Conservation (phyloP, 371 early-diverging fungal genomes). For the Saksenaea oblongispora region DNA sequence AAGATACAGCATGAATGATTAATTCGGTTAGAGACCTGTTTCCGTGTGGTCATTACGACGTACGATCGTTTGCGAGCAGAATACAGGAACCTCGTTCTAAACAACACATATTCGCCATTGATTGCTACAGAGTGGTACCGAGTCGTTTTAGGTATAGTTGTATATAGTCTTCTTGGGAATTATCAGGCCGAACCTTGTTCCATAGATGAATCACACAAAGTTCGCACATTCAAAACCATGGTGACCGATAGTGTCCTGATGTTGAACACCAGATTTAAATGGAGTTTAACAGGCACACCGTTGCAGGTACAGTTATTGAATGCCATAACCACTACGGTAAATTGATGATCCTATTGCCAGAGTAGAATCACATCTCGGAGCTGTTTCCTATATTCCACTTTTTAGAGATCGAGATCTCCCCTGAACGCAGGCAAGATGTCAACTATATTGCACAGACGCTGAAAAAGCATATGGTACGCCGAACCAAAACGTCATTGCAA, state of each 20-base stretch:
- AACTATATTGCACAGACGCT: constrained; percentile 32
- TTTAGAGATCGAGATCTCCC: constrained; percentile 22
- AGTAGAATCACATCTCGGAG: constrained; percentile 39
- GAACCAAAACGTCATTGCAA: constrained; percentile 28
- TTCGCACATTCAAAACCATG: constrained; percentile 40
- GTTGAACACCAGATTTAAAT: constrained; percentile 51
- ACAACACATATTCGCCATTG: constrained; percentile 24
- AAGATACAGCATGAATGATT: not conserved
- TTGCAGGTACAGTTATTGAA: constrained; percentile 46
- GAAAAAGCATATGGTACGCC: constrained; percentile 39
- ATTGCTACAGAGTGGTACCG: constrained; percentile 53
- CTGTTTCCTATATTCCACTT: constrained; percentile 42
- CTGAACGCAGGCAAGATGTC: constrained; percentile 20
- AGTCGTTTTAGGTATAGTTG: constrained; percentile 34
- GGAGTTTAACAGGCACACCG: constrained; percentile 88
- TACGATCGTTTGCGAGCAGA: constrained; percentile 42
- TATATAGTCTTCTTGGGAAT: constrained; percentile 16
- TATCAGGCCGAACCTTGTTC: constrained; percentile 32
- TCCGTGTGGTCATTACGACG: constrained; percentile 43
- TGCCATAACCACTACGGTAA: not conserved
- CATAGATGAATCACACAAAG: constrained; percentile 88
- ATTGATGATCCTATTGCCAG: no score
- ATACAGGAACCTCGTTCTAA: constrained; percentile 17
- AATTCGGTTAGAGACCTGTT: constrained; percentile 26
- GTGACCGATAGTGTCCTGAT: constrained; percentile 28